Evolutionary conservation across 202 grass and related monocot species (phyloP).

Genomic region (Carex sylvatica): DNA sequence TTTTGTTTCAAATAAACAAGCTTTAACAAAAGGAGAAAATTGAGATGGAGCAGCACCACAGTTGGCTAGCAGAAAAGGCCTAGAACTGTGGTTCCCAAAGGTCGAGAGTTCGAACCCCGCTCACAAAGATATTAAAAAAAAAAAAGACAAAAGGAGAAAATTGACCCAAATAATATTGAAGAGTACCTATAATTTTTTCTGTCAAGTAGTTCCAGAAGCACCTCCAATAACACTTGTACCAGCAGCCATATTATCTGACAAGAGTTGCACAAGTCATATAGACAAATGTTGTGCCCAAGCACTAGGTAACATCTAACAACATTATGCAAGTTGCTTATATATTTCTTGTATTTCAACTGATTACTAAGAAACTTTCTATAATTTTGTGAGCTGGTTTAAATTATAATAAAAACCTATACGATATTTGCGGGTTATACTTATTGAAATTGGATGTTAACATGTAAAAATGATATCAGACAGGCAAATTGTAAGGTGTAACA

Average conservation of each 20-base stretch:
- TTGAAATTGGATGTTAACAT: not conserved
- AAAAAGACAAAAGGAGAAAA: not conserved
- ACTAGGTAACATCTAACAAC: not conserved
- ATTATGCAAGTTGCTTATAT: not conserved
- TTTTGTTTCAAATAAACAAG: not conserved
- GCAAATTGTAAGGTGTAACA: not conserved
- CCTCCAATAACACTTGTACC: not conserved
- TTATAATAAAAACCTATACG: not conserved
- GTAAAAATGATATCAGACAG: not conserved
- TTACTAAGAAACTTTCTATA: not conserved
- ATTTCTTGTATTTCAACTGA: not conserved
- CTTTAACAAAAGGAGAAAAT: not conserved
- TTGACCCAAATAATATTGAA: not conserved
- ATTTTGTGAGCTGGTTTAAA: not conserved
- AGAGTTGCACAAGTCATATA: not conserved
- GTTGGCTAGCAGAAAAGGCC: no score
- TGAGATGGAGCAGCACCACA: no score
- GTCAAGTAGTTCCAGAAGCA: constrained; percentile 14
- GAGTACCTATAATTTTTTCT: not conserved
- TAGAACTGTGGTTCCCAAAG: no score
- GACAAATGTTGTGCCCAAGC: not conserved
- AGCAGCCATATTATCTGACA: constrained; percentile 21
- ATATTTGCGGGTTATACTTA: no score
- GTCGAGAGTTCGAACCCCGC: no score
- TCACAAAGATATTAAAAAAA: no score